Evolutionary conservation across 106 monocot genomes (phyloP).

Genomic region (Phalaenopsis aphrodite): DNA sequence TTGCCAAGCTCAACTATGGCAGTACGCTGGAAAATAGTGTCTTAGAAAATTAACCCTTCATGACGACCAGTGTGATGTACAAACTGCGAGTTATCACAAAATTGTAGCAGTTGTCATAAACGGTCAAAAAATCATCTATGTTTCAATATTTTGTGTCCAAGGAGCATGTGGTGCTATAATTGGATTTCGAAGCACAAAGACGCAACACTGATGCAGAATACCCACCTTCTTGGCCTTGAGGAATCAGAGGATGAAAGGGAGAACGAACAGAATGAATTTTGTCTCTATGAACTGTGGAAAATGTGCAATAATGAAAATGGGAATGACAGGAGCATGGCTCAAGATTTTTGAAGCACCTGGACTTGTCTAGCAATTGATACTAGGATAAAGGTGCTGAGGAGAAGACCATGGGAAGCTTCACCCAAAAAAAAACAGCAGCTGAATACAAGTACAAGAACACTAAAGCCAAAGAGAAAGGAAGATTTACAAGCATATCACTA

Average conservation of each 20-base stretch:
- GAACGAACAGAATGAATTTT: not conserved
- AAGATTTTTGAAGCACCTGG: too few relatives aligned
- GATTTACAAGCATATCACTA: too few relatives aligned
- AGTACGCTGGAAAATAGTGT: not conserved
- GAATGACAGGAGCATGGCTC: not conserved
- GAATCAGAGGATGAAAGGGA: not conserved
- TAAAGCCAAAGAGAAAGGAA: too few relatives aligned
- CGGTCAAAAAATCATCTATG: not conserved
- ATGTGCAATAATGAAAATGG: too few relatives aligned
- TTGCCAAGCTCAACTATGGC: not conserved
- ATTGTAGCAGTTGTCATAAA: not conserved
- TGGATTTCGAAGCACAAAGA: not conserved
- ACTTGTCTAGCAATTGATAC: too few relatives aligned
- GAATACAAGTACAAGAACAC: not conserved
- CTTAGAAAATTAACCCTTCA: not conserved
- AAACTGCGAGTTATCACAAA: not conserved
- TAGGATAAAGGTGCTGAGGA: too few relatives aligned
- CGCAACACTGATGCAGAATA: not conserved
- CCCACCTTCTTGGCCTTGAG: not conserved
- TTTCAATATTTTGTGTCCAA: not conserved
- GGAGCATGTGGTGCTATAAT: not conserved
- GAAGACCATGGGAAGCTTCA: too few relatives aligned
- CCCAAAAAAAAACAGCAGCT: not conserved
- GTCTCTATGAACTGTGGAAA: not conserved
- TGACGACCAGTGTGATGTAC: not conserved